These are phyloP conservation scores for Luvunga scandens DNA, from an alignment of 345 rosid genomes.

Conservation along the genomic window DNA sequence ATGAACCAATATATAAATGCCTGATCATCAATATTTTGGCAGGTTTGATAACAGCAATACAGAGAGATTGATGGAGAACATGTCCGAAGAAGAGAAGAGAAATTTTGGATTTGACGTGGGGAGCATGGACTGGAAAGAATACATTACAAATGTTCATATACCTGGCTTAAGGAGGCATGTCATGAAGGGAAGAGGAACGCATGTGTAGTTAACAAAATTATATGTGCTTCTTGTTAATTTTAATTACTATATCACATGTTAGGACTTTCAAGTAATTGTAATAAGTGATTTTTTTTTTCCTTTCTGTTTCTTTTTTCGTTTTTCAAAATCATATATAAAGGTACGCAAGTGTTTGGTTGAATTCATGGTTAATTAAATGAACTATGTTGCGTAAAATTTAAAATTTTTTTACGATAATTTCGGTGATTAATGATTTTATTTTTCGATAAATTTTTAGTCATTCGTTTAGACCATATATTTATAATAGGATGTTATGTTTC, in stretches of 20 bases:
- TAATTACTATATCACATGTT: not conserved
- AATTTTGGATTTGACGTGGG: slow-evolving; percentile 69
- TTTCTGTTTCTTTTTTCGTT: too few species aligned
- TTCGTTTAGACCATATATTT: too few species aligned
- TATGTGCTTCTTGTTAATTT: not conserved
- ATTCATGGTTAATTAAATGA: too few species aligned
- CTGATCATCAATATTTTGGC: slow-evolving; percentile 5
- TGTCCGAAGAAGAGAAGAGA: slow-evolving; percentile 76
- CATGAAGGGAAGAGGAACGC: slow-evolving; percentile 40
- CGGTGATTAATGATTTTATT: too few species aligned
- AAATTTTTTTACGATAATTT: too few species aligned
- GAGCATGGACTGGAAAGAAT: slow-evolving; percentile 73
- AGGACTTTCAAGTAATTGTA: not conserved
- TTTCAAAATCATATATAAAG: not conserved
- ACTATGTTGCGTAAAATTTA: not conserved
- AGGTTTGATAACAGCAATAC: slow-evolving; percentile 91
- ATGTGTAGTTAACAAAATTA: not conserved
- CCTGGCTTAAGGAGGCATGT: slow-evolving; percentile 77
- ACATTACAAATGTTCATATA: slow-evolving; percentile 58
- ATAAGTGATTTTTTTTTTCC: not conserved
- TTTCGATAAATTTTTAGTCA: too few species aligned
- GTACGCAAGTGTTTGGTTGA: not conserved
- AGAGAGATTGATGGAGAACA: slow-evolving; percentile 58
- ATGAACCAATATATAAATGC: not conserved
- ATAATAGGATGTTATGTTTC: too few species aligned